phyloP scores from a whole-genome alignment of 2,329 filamentous ascomycete species.

The Microdochium nivale region DNA sequence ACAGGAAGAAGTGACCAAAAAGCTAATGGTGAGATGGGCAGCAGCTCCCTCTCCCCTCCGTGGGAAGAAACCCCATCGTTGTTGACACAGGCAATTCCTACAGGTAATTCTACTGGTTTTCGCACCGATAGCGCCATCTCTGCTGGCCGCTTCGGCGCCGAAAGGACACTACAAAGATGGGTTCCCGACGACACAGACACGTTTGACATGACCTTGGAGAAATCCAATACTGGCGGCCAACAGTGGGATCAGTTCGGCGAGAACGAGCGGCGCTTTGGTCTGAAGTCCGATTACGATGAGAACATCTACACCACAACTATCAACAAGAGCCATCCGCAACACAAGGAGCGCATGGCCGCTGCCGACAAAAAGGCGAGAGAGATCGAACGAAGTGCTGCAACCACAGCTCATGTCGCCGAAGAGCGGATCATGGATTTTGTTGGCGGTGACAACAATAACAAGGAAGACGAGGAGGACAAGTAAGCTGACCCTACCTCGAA shows the following conservation, averaged over 20 bases:
- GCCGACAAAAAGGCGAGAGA: conserved; percentile 82
- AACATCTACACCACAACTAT: conserved; percentile 91
- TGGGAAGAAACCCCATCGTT: too few species aligned
- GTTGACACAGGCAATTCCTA: background rate
- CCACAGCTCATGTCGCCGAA: conserved; percentile 79
- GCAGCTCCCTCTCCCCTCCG: background rate
- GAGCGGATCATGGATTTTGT: conserved; percentile 69
- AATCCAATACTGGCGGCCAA: conserved; percentile 29
- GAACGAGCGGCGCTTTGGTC: conserved; percentile 80
- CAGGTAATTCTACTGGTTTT: conserved; percentile 63
- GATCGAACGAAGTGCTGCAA: conserved; percentile 68
- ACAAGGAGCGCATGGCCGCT: conserved; percentile 66
- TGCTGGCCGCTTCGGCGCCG: conserved; percentile 56
- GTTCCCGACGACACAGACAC: conserved; percentile 57
- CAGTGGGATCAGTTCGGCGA: conserved; percentile 93
- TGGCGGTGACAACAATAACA: conserved; percentile 54
- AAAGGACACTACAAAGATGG: conserved; percentile 77
- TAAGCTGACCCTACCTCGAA: conserved; percentile 30
- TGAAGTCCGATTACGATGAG: conserved; percentile 87
- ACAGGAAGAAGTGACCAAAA: conserved; percentile 25
- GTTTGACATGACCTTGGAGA: conserved; percentile 64
- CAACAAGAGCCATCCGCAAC: conserved; percentile 74
- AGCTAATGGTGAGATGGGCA: conserved; percentile 25
- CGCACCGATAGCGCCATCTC: conserved; percentile 87
- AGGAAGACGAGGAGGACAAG: conserved; percentile 84